phyloP scores from a whole-genome alignment of 441 rosid species.

The Gossypium davidsonii region DNA sequence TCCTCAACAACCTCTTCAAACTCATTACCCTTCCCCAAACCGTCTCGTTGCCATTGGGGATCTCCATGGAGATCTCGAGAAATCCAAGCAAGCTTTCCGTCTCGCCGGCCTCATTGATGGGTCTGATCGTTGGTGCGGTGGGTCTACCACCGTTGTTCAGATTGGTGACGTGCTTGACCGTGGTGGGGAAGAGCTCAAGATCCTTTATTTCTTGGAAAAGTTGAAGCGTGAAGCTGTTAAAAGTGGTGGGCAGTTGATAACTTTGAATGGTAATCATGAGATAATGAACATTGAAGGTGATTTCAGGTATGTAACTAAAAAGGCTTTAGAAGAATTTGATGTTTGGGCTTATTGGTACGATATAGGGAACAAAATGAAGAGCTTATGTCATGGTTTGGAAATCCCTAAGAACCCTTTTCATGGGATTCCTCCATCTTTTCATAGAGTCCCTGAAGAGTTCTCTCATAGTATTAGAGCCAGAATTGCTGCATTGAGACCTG shows the following conservation, averaged over 20 bases:
- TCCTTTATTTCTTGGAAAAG: constrained; percentile 68
- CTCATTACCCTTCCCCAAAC: constrained; percentile 38
- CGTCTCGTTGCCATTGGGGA: constrained; percentile 83
- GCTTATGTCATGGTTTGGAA: constrained; percentile 43
- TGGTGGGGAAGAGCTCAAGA: constrained; percentile 71
- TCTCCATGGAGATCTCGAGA: constrained; percentile 75
- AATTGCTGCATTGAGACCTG: constrained; percentile 72
- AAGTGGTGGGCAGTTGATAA: constrained; percentile 57
- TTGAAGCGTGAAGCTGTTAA: constrained; percentile 62
- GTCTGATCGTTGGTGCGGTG: constrained; percentile 60
- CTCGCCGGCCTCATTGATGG: constrained; percentile 67
- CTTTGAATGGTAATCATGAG: constrained; percentile 91
- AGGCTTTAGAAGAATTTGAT: constrained; percentile 58
- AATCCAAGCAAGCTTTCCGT: constrained; percentile 54
- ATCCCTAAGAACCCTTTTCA: constrained; percentile 43
- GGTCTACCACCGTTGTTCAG: constrained; percentile 70
- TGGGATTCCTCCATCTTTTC: constrained; percentile 55
- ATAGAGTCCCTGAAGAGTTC: constrained; percentile 34
- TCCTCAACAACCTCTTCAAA: constrained; percentile 15
- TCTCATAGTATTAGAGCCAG: constrained; percentile 54
- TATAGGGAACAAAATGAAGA: constrained; percentile 61
- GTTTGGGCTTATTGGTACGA: constrained; percentile 72
- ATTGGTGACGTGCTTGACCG: constrained; percentile 81
- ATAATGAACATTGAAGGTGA: constrained; percentile 87
- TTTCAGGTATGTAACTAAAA: constrained; percentile 54